These are phyloP conservation scores for Citrus mangshanensis DNA, from an alignment of 345 rosid species.

Conservation along the genomic window DNA sequence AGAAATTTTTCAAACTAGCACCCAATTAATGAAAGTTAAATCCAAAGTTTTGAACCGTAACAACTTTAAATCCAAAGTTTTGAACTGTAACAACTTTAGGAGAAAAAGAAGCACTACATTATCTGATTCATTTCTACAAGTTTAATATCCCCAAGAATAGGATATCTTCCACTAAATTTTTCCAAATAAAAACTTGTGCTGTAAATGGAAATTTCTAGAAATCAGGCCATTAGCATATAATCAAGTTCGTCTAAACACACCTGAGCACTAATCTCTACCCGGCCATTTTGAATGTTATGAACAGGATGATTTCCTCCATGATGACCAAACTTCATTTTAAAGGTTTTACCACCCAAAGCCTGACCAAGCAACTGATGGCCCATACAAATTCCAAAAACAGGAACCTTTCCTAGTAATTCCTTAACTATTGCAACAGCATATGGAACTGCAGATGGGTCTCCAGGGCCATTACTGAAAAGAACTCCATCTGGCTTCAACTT, in stretches of 20 bases:
- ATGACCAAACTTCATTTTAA: slow-evolving; percentile 97
- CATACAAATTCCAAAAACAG: slow-evolving; percentile 98
- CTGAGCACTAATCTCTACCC: slow-evolving; percentile 97
- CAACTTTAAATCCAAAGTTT: neutral
- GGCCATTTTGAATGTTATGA: slow-evolving; percentile 54
- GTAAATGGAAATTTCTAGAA: neutral
- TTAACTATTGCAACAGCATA: slow-evolving; percentile 88
- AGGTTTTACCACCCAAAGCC: slow-evolving; percentile 95
- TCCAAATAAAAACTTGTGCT: neutral
- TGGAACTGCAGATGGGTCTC: slow-evolving; percentile 96
- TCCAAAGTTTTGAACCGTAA: neutral
- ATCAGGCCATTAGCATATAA: neutral
- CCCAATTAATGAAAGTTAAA: neutral
- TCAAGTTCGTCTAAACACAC: slow-evolving; percentile 26
- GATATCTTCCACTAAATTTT: neutral
- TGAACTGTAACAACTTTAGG: neutral
- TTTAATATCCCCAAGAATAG: neutral
- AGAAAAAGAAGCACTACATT: neutral
- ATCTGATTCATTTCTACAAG: too few relatives aligned
- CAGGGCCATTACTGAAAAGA: slow-evolving; percentile 98
- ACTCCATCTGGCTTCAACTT: slow-evolving; percentile 92
- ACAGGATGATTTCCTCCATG: slow-evolving; percentile 99
- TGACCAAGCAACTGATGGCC: slow-evolving; percentile 96
- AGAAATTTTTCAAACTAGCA: neutral
- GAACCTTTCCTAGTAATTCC: slow-evolving; percentile 75